Percentiles rank a stretch among this genome's conserved stretches.
phyloP scores from a whole-genome alignment of 2,329 filamentous ascomycete genomes.

The Gaeumannomyces sp. region DNA sequence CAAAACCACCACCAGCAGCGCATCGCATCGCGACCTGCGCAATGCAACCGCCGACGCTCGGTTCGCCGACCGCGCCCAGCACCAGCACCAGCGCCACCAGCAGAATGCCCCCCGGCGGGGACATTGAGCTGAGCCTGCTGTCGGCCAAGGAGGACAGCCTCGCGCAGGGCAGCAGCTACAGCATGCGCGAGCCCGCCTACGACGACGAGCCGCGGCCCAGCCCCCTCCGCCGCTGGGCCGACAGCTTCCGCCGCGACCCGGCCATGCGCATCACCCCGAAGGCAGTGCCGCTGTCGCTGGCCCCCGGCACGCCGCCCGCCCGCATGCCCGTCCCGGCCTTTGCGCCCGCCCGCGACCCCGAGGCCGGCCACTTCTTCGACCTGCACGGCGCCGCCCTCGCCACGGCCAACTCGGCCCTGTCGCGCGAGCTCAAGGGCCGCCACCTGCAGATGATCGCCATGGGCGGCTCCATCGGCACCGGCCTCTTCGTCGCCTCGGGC shows the following conservation, averaged over 20 bases:
- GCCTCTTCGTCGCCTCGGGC: constrained; percentile 57
- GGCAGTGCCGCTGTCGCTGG: constrained; percentile 19
- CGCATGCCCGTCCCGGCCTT: constrained; percentile 14
- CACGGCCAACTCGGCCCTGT: constrained; percentile 69
- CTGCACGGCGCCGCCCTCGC: constrained; percentile 57
- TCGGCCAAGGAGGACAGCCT: constrained; percentile 19
- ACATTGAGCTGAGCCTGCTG: constrained; percentile 19
- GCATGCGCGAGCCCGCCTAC: constrained; percentile 15
- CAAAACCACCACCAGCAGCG: background rate
- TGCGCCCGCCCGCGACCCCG: constrained; percentile 17
- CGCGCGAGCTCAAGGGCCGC: constrained; percentile 67
- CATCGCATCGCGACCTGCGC: background rate
- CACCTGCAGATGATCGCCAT: constrained; percentile 55
- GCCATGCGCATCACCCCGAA: constrained; percentile 40
- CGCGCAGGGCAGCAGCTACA: constrained; percentile 14
- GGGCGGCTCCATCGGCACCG: constrained; percentile 51
- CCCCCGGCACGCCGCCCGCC: constrained; percentile 12
- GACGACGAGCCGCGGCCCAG: constrained; percentile 15
- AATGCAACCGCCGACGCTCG: constrained; percentile 2
- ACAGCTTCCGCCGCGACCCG: constrained; percentile 60
- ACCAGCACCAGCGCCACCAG: constrained; percentile 14
- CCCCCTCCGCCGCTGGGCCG: constrained; percentile 36
- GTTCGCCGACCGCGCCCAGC: background rate
- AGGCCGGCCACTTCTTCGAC: constrained; percentile 47
- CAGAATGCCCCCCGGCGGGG: constrained; percentile 18